phyloP scores from a whole-genome alignment of 345 rosid genomes.

The Citrus sp. region DNA sequence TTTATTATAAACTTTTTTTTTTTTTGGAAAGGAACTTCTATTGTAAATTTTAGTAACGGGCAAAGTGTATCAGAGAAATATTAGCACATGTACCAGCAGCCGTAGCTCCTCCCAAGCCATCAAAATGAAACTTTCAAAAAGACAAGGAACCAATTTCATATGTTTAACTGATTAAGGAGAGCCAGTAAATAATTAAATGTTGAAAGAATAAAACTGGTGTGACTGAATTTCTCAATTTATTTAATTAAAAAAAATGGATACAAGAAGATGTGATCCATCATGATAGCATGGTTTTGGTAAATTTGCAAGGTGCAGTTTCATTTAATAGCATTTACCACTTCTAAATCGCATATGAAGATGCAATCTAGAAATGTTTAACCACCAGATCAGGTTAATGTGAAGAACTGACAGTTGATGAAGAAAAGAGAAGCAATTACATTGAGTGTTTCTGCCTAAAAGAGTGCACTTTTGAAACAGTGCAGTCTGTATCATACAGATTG shows the following conservation, averaged over 20 bases:
- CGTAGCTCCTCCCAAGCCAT: constrained; percentile 7
- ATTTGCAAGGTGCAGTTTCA: not conserved
- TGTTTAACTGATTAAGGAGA: not conserved
- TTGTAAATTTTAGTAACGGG: not conserved
- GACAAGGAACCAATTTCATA: not conserved
- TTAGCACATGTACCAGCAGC: not conserved
- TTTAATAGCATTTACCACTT: not conserved
- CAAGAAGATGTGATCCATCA: not conserved
- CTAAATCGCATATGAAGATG: not conserved
- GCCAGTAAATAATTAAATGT: not conserved
- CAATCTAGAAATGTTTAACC: not conserved
- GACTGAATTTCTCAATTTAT: not conserved
- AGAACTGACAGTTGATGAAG: not conserved
- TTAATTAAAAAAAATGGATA: not conserved
- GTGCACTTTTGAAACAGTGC: not conserved
- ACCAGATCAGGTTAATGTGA: not conserved
- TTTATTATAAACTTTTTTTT: not conserved
- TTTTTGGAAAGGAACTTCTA: not conserved
- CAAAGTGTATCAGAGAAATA: not conserved
- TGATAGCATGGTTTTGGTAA: not conserved
- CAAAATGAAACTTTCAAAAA: not conserved
- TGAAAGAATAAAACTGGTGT: not conserved
- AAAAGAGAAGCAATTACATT: not conserved
- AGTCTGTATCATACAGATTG: constrained; percentile 8
- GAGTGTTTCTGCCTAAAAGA: not conserved